Base-by-base conservation (phyloP, 768 basidiomycete species). In the Psilocybe cyanescens region DNA sequence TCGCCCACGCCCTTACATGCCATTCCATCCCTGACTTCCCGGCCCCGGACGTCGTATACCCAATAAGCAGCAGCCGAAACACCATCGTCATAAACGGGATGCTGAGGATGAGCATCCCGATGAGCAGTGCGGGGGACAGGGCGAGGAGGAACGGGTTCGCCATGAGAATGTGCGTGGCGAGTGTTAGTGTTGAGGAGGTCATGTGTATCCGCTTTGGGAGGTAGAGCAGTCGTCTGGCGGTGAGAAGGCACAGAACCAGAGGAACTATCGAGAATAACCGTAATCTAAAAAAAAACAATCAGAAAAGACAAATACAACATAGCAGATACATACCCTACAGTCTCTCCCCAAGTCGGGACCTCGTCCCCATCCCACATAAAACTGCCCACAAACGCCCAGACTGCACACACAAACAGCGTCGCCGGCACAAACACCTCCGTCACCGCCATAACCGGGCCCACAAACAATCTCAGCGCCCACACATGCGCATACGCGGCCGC, bases 351-450 rank as follows among this genome's bases (percentile, higher is more conserved):
- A 9, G 90, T 91, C 39, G 87, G 87, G 59, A 84, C 85, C 31
- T 67, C 68, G 50, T 74, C 78, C 11, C 67, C 76, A 58, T 82
- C 81, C 80, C 81, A 82, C 81, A 82, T 82, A 65, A 93, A 93
- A 69, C 90, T 91, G 31, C 91, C 92, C 12, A 88, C 78, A 72
- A 94, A 94, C 1, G 92, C 91, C 86, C 92, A 92, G 28, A 92
- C 65, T 6, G 91, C 85, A 45, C 89, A 92, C 52, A 92, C 79
- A 68, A 91, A 82, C 62, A 94, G 77, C 0, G 88, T 87, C 29
- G 83, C 82, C 44, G 93, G 92, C 51, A 92, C 86, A 68, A 90
- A 90, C 29, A 94, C 78, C 16, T 88, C 87, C 0, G 91, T 93
- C 24, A 82, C 83, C 39, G 94, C 75, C 79, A 97, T 87, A 53